Percentiles rank a stretch among this genome's conserved stretches.
These are phyloP conservation scores for Botrytis deweyae DNA, from an alignment of 2,329 filamentous ascomycete genomes.

Conservation along the genomic window DNA sequence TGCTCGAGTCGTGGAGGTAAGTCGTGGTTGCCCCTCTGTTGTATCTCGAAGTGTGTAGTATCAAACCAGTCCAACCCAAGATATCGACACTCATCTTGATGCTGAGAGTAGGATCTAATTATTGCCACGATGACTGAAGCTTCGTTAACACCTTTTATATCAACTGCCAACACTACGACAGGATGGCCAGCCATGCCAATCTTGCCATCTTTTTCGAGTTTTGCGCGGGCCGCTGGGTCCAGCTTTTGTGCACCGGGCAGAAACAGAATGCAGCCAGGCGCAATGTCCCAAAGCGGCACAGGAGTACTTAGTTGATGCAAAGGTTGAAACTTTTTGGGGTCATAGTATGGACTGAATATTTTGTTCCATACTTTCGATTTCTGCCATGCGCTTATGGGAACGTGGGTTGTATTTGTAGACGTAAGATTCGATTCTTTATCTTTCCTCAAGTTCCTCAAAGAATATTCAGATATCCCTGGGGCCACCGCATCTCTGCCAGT, in stretches of 20 bases:
- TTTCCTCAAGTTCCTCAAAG: neutral
- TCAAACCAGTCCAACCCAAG: constrained; percentile 1
- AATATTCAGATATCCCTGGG: neutral
- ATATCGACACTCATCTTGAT: neutral
- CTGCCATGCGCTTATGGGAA: neutral
- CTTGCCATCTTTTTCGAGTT: neutral
- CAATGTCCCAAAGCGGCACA: constrained; percentile 21
- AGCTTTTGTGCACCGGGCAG: neutral
- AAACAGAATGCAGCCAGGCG: constrained; percentile 11
- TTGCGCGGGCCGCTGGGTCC: too few species aligned
- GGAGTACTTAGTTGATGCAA: accelerated
- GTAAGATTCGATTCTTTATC: neutral
- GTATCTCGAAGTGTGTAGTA: neutral
- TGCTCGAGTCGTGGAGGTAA: neutral
- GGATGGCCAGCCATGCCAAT: neutral
- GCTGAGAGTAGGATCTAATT: neutral
- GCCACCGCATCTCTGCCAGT: neutral
- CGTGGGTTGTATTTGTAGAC: neutral
- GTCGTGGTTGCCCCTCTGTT: too few species aligned
- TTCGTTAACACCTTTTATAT: neutral
- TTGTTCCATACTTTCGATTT: constrained; percentile 15
- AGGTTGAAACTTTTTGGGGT: neutral
- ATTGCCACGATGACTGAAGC: neutral
- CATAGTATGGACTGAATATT: constrained; percentile 12
- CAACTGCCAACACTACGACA: constrained; percentile 5